Percentiles rank a stretch among this genome's conserved stretches.
Evolutionary conservation across 1,284 basidiomycete genomes (phyloP).

Genomic region (Ceratorhiza oryzae-sativae): DNA sequence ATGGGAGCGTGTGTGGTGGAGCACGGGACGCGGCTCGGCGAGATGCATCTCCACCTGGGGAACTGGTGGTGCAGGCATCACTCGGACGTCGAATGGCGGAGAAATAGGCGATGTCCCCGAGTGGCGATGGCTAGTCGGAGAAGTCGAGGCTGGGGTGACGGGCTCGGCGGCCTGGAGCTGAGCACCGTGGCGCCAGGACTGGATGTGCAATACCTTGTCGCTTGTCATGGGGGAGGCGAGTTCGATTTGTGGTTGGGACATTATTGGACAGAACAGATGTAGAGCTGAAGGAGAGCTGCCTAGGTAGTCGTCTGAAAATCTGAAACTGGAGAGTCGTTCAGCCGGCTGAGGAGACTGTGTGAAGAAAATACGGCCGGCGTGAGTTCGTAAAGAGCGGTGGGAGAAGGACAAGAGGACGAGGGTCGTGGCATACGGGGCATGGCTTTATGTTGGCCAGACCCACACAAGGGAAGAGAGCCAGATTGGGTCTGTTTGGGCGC

Average conservation of each 20-base stretch:
- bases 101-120: constrained; percentile 2
- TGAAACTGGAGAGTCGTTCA: constrained; percentile 18
- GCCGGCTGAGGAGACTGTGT: constrained; percentile 34
- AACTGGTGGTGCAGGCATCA: constrained; percentile 36
- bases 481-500: constrained; percentile 29
- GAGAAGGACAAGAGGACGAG: constrained; percentile 20
- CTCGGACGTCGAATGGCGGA: constrained; percentile 14
- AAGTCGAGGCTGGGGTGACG: constrained; percentile 1
- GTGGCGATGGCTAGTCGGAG: background rate
- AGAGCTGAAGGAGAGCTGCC: too few species aligned
- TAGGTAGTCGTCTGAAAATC: too few species aligned
- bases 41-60: constrained; percentile 31
- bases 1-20: constrained; percentile 27
- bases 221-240: constrained; percentile 14
- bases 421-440: constrained; percentile 11
- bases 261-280: background rate
- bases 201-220: constrained; percentile 14
- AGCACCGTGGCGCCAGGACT: constrained; percentile 30
- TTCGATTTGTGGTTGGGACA: constrained; percentile 34
- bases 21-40: constrained; percentile 26
- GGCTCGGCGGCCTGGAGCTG: constrained; percentile 23
- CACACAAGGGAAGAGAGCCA: constrained; percentile 20
- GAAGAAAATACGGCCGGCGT: constrained; percentile 34
- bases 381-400: constrained; percentile 29
- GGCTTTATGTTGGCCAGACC: constrained; percentile 30